Base-by-base conservation (phyloP, 2,329 filamentous ascomycete genomes). In the Penicillium crustosum region DNA sequence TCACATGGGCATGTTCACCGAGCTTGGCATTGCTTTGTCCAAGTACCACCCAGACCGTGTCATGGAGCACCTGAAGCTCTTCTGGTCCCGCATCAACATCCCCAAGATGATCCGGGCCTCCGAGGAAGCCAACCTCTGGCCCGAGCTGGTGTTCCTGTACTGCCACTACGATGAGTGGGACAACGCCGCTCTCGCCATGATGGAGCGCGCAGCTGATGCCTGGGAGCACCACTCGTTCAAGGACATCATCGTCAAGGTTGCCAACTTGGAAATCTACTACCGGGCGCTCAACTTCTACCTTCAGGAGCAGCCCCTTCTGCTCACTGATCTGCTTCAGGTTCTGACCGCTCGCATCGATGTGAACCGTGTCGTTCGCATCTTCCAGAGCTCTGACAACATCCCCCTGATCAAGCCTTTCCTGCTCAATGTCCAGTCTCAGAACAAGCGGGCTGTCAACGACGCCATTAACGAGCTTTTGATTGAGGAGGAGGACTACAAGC, bases 191-290 rank as follows among this genome's bases (percentile, higher is more conserved):
- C 84, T 99, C 54, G 91, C 94, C 19, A 96, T 99, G 81, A 99
- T 99, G 86, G 94, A 99, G 81, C 91, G 92, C 67, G 90, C 94
- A 13, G 89, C 95, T 65, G 95, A 97, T 81, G 93, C 94, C 1
- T 99, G 94, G 94, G 95, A 99, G 76, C 94, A 99, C 79, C 92
- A 97, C 75, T 94, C 95, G 49, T 99, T 99, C 87, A 99, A 99
- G 83, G 95, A 99, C 73, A 97, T 96, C 51, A 84, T 96, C 57
- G 87, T 96, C 79, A 99, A 99, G 85, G 93, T 97, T 65, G 91
- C 93, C 70, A 99, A 99, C 79, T 80, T 99, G 71, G 95, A 99
- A 78, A 99, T 99, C 70, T 99, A 97, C 82, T 99, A 99, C 83
- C 90, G 93, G 53, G 91, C 91, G 29, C 84, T 97, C 72, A 96